Evolutionary conservation across 495 filamentous ascomycete species (phyloP), one percentile per base, ranked within the genome.

Genomic region (Lentithecium fluviatile): DNA sequence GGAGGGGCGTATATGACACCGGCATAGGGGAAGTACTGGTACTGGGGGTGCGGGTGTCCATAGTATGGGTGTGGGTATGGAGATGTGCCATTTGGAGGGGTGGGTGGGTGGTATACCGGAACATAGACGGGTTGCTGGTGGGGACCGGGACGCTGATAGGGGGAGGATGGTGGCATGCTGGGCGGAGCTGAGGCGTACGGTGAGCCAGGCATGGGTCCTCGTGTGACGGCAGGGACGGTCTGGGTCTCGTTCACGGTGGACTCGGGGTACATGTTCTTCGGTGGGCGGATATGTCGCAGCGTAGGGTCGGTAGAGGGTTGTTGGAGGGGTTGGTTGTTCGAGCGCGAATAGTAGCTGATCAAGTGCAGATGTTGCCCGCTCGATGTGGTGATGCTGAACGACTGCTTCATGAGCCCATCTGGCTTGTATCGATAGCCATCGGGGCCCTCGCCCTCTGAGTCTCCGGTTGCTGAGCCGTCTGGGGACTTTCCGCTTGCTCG

Each of bases 351-450:
- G 72, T 98, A 98, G 67, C 92, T 96, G 71, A 98, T 98, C 38
- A 98, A 79, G 72, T 98, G 94, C 5, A 98, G 82, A 67, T 97
- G 95, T 60, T 97, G 90, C 26, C 89, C 88, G 20, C 80, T 82
- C 7, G 88, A 87, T 2, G 93, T 97, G 3, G 93, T 96, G 71
- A 98, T 97, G 77, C 93, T 97, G 80, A 97, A 98, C 0, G 94
- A 97, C 74, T 98, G 94, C 79, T 98, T 98, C 91, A 96, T 96
- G 36, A 98, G 77, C 0, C 94, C 94, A 67, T 97, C 94, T 1
- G 89, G 87, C 77, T 98, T 98, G 75, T 98, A 98, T 53, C 93
- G 83, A 72, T 97, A 98, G 12, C 94, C 94, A 72, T 98, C 94
- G 0, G 89, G 94, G 36, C 92, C 94, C 29, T 93, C 90, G 0